phyloP scores from a whole-genome alignment of 2,329 filamentous ascomycete species.

The Aspergillus pseudoglaucus region DNA sequence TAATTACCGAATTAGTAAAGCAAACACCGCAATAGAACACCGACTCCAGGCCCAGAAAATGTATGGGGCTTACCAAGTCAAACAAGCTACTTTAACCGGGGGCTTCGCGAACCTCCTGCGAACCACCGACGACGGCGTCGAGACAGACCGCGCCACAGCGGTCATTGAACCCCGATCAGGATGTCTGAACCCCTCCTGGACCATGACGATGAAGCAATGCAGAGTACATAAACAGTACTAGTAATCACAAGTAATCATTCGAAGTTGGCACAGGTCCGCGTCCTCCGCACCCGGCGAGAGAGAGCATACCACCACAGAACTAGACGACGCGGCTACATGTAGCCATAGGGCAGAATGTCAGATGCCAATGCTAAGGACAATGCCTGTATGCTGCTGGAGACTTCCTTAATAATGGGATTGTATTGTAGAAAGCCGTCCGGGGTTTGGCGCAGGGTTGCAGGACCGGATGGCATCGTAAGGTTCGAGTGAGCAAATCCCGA shows the following conservation, averaged over 20 bases:
- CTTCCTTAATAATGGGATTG: too few relatives aligned
- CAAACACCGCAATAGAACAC: neutral
- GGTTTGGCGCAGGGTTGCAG: neutral
- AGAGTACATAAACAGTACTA: neutral
- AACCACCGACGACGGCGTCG: slow-evolving; percentile 25
- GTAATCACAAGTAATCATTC: too few relatives aligned
- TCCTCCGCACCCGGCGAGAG: too few relatives aligned
- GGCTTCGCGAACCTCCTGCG: slow-evolving; percentile 41
- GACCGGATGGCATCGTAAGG: too few relatives aligned
- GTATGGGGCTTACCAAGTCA: slow-evolving; percentile 32
- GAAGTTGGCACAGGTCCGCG: too few relatives aligned
- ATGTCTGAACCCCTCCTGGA: neutral
- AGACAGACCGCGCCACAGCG: neutral
- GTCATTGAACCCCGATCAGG: neutral
- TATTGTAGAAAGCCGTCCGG: slow-evolving; percentile 1
- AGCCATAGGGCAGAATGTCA: too few relatives aligned
- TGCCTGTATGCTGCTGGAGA: too few relatives aligned
- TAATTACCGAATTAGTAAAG: slow-evolving; percentile 9
- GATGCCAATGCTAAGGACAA: too few relatives aligned
- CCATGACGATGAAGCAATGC: neutral
- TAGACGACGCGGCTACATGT: too few relatives aligned
- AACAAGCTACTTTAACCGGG: slow-evolving; percentile 40
- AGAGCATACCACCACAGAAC: too few relatives aligned
- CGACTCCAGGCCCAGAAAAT: neutral
- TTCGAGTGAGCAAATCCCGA: neutral